Evolutionary conservation across 805 yeast species (phyloP).

Genomic region (Candida cerambycidarum): DNA sequence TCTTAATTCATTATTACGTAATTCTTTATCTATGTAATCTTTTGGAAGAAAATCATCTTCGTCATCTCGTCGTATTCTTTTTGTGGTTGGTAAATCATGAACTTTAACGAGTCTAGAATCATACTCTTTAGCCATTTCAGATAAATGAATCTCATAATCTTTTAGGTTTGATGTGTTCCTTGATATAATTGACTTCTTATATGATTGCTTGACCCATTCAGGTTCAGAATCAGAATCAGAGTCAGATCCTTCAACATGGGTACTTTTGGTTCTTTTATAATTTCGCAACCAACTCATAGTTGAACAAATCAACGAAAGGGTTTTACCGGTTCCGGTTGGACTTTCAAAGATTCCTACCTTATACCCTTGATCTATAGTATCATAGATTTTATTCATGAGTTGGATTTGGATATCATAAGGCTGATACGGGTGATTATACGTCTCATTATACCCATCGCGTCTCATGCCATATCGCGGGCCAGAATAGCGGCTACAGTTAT

Average conservation of each 20-base stretch:
- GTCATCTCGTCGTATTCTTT: constrained; percentile 9
- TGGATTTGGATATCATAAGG: constrained; percentile 80
- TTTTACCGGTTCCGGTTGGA: constrained; percentile 95
- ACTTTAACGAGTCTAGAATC: constrained; percentile 16
- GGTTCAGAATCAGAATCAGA: constrained; percentile 64
- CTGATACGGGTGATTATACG: constrained; percentile 61
- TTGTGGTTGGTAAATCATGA: constrained; percentile 14
- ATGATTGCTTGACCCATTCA: constrained; percentile 57
- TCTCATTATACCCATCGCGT: no score
- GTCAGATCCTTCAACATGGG: constrained; percentile 29
- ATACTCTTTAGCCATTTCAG: constrained; percentile 28
- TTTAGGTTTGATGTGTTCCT: constrained; percentile 24
- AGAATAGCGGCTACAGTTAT: no score
- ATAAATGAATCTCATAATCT: constrained; percentile 44
- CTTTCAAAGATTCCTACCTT: constrained; percentile 85
- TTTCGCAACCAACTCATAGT: constrained; percentile 79
- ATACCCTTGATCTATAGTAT: constrained; percentile 50
- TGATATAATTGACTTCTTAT: constrained; percentile 31
- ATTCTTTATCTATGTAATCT: constrained; percentile 37
- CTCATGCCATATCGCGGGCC: no score
- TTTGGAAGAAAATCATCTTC: constrained; percentile 25
- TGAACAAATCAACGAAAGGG: constrained; percentile 82
- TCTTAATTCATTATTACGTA: constrained; percentile 12
- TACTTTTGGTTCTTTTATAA: no score
- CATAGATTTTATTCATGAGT: constrained; percentile 75